Evolutionary conservation across 2,329 filamentous ascomycete species (phyloP), one percentile per base, ranked within the genome.

Genomic region (Tolypocladium album): DNA sequence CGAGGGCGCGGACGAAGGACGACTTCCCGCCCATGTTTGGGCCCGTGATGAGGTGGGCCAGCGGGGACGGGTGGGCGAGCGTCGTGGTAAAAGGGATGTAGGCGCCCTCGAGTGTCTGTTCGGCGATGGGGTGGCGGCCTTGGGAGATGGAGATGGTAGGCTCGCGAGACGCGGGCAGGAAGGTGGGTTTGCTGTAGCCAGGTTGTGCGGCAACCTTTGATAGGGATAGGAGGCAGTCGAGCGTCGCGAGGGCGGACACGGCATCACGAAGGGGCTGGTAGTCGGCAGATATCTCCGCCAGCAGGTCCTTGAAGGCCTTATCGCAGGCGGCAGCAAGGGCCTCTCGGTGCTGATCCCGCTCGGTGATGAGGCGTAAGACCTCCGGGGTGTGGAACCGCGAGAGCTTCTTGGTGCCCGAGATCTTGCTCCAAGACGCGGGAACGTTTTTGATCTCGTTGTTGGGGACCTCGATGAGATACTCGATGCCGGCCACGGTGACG

Each of bases 1-100:
- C 93, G 53, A 96, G 86, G 65, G 92, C 90, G 58, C 94, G 90
- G 27, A 99, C 93, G 72, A 96, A 99, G 61, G 89, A 94, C n/a
- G 91, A 96, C 71, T 99, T 99, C 60, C 94, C 94, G 68, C 94
- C 94, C 94, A 99, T 99, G 76, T 99, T 99, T 38, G 94, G 94
- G 0, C 94, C 94, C 0, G 94, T 99, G 67, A 99, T 88, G 60
- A 97, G 87, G 66, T 97, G 84, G 2, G 91, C 90, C 7, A 89
- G 82, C 0, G 85, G 83, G 0, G 79, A 71, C 1, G 85, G 81
- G 3, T 85, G 82, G n/a, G 84, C 81, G 55, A 97, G 83, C 2
- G 83, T 76, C 13, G 91, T 88, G 67, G 88, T 85, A 74, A 99
- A 99, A 55, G 94, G 93, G 61, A 99, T 96, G 74, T 97, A 99